These are phyloP conservation scores for Leccinum variabile DNA, from an alignment of 1,284 basidiomycete species.

Conservation along the genomic window DNA sequence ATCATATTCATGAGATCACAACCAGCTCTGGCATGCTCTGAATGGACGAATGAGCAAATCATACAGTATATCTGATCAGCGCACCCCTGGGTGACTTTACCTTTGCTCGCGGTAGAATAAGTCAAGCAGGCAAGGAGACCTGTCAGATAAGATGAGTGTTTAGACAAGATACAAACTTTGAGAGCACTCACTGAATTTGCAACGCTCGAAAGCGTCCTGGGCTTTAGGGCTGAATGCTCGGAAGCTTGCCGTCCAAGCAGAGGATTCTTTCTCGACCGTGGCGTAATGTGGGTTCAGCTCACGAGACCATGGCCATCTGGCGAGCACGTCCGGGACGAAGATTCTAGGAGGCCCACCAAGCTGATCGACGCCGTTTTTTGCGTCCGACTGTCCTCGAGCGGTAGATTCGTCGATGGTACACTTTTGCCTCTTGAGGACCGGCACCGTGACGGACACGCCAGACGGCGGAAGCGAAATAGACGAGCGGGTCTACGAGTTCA, in stretches of 20 bases:
- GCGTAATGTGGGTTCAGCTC: neutral
- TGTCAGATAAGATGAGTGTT: neutral
- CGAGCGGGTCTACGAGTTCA: neutral
- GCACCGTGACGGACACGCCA: neutral
- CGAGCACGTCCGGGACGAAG: neutral
- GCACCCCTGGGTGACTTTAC: neutral
- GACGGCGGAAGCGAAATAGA: neutral
- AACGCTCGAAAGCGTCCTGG: neutral
- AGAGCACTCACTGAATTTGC: neutral
- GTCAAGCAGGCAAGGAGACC: neutral
- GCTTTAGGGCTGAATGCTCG: neutral
- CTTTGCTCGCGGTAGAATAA: neutral
- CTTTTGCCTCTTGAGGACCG: neutral
- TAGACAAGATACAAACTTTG: neutral
- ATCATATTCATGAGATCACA: neutral
- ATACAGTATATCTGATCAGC: neutral
- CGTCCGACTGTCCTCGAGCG: neutral
- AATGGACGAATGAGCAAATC: neutral
- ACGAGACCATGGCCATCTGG: neutral
- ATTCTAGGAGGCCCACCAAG: neutral
- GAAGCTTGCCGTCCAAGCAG: neutral
- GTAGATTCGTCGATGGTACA: neutral
- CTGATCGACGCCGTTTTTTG: neutral
- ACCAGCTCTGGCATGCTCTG: neutral
- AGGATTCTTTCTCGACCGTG: neutral